phyloP scores from a whole-genome alignment of 148 eudicot genomes.

The Persicaria tinctoria region DNA sequence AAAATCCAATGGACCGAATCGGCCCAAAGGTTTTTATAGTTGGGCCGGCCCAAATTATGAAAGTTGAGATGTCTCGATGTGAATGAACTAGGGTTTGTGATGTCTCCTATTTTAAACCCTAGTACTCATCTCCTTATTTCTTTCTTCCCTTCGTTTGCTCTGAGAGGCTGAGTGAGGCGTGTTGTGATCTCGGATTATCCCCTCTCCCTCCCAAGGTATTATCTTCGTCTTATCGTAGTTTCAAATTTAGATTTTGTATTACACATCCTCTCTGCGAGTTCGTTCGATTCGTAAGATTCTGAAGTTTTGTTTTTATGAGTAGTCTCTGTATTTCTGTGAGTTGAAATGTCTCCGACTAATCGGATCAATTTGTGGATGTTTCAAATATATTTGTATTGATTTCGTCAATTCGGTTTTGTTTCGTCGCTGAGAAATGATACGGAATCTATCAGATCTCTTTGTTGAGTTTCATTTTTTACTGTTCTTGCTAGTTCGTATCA shows the following conservation, averaged over 20 bases:
- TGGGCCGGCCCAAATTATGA: background rate
- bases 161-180: background rate
- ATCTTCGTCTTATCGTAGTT: background rate
- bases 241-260: background rate
- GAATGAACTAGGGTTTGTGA: background rate
- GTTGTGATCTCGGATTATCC: background rate
- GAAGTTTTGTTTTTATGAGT: background rate
- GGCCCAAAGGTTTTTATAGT: background rate
- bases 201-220: background rate
- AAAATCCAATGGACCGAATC: background rate
- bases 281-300: background rate
- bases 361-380: background rate
- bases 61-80: background rate
- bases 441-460: too few species aligned
- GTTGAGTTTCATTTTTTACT: background rate
- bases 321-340: background rate
- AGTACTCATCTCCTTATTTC: background rate
- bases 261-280: background rate
- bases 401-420: too few species aligned
- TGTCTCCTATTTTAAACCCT: background rate
- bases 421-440: too few species aligned
- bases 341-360: background rate
- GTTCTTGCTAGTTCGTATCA: background rate
- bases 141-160: background rate
- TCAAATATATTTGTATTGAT: background rate